Percentiles rank a stretch among this genome's conserved stretches.
These are phyloP conservation scores for Udeniomyces megalosporus DNA, from an alignment of 768 basidiomycete species.

Conservation along the genomic window DNA sequence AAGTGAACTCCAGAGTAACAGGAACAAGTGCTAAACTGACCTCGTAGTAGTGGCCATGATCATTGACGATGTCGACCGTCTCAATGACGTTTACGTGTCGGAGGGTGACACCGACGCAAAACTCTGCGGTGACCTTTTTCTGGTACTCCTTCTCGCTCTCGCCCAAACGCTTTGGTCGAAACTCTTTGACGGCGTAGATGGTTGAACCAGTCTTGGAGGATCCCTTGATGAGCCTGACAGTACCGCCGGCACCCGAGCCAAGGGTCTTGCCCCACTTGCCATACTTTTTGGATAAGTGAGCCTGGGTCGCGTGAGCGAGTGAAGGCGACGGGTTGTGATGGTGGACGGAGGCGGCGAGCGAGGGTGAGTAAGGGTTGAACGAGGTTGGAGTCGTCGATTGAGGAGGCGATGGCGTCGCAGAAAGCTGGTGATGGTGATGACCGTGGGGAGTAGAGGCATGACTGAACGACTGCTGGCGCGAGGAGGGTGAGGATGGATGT, in stretches of 20 bases:
- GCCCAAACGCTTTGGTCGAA: slow-evolving; percentile 69
- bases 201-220: slow-evolving; percentile 60
- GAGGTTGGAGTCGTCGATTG: not conserved
- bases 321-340: slow-evolving; percentile 24
- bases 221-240: slow-evolving; percentile 86
- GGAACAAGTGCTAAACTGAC: slow-evolving; percentile 42
- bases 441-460: not conserved
- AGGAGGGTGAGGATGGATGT: too few relatives aligned
- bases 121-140: slow-evolving; percentile 98
- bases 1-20: slow-evolving; percentile 10
- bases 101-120: slow-evolving; percentile 70
- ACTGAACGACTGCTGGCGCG: too few relatives aligned
- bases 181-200: slow-evolving; percentile 94
- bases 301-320: slow-evolving; percentile 30
- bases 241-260: slow-evolving; percentile 94
- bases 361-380: not conserved
- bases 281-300: slow-evolving; percentile 90
- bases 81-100: slow-evolving; percentile 94
- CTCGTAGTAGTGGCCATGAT: slow-evolving; percentile 98
- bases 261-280: slow-evolving; percentile 96
- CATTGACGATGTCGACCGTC: slow-evolving; percentile 93
- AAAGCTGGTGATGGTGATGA: slow-evolving; percentile 5
- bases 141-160: slow-evolving; percentile 95
- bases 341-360: slow-evolving; percentile 26
- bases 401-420: slow-evolving; percentile 8